Conservation (phyloP, 2,329 filamentous ascomycete species). For the Lojkania enalia region DNA sequence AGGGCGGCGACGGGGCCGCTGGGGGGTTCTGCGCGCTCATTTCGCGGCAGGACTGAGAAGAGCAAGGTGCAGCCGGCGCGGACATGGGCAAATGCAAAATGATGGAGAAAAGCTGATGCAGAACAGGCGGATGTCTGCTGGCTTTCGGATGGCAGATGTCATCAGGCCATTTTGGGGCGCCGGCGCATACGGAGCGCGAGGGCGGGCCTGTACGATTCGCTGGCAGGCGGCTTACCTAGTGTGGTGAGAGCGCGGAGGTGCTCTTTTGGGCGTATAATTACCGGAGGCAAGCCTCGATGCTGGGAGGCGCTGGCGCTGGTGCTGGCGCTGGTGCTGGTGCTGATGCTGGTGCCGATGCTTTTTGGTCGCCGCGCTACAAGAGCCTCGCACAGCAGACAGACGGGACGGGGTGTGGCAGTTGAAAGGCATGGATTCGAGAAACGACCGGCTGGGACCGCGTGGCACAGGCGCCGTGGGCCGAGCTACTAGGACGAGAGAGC, state of each 20-base stretch:
- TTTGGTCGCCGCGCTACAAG: constrained; percentile 26
- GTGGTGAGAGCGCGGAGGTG: constrained; percentile 12
- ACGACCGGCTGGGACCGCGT: constrained; percentile 35
- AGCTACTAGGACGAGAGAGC: constrained; percentile 19
- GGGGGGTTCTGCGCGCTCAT: too few species aligned
- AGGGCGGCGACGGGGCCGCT: too few species aligned
- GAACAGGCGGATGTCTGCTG: too few species aligned
- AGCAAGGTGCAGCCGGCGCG: too few species aligned
- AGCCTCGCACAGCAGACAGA: constrained; percentile 22
- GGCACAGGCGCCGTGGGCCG: constrained; percentile 25
- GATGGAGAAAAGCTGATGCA: constrained; percentile 1
- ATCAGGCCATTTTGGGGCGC: constrained; percentile 31
- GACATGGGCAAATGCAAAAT: neutral
- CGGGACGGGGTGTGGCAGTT: constrained; percentile 26
- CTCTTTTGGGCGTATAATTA: constrained; percentile 30
- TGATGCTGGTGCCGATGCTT: constrained; percentile 8
- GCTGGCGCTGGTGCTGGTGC: too few species aligned
- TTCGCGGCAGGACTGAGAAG: too few species aligned
- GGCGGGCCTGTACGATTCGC: constrained; percentile 20
- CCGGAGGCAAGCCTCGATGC: constrained; percentile 19
- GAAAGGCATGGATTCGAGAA: constrained; percentile 33
- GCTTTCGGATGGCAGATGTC: constrained; percentile 35
- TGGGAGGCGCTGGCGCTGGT: too few species aligned
- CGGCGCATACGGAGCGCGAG: constrained; percentile 33
- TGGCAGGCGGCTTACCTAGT: too few species aligned